These are phyloP conservation scores for Thermothelomyces thermophilus DNA, from an alignment of 2,329 filamentous ascomycete genomes.

Conservation along the genomic window DNA sequence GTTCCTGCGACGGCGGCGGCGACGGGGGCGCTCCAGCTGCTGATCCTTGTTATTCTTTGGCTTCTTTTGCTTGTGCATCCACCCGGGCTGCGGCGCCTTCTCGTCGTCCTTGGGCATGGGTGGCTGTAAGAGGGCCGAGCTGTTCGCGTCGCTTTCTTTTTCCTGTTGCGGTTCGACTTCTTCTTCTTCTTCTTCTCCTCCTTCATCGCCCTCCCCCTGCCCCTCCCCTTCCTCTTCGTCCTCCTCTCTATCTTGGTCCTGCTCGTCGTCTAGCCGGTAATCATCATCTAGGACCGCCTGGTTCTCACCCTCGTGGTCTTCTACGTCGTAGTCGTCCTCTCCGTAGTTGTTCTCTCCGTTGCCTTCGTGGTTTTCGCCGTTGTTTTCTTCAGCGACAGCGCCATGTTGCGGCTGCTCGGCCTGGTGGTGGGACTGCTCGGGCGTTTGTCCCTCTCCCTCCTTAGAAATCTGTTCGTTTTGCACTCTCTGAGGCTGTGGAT, in stretches of 20 bases:
- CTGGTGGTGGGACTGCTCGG: slow-evolving; percentile 14
- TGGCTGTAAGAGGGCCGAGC: slow-evolving; percentile 27
- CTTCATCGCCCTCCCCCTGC: neutral
- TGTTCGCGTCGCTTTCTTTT: slow-evolving; percentile 20
- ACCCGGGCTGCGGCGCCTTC: slow-evolving; percentile 28
- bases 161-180: slow-evolving; percentile 12
- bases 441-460: slow-evolving; percentile 16
- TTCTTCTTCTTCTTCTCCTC: slow-evolving; percentile 12
- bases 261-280: slow-evolving; percentile 24
- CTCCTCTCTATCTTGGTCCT: slow-evolving; percentile 16
- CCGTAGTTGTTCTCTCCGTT: slow-evolving; percentile 15
- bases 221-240: slow-evolving; percentile 12
- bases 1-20: slow-evolving; percentile 8
- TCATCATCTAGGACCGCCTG: slow-evolving; percentile 21
- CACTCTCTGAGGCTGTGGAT: slow-evolving; percentile 5
- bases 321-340: slow-evolving; percentile 24
- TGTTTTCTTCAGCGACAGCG: slow-evolving; percentile 13
- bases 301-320: slow-evolving; percentile 24
- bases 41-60: slow-evolving; percentile 22
- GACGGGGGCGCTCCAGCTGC: slow-evolving; percentile 21
- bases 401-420: slow-evolving; percentile 7
- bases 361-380: slow-evolving; percentile 11
- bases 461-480: slow-evolving; percentile 15
- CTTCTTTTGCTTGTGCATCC: slow-evolving; percentile 26
- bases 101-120: slow-evolving; percentile 30